A percentile compares a stretch with the other conserved stretches of the same genome.
phyloP scores from a whole-genome alignment of 306 rosid genomes.

The Castanea mollissima region DNA sequence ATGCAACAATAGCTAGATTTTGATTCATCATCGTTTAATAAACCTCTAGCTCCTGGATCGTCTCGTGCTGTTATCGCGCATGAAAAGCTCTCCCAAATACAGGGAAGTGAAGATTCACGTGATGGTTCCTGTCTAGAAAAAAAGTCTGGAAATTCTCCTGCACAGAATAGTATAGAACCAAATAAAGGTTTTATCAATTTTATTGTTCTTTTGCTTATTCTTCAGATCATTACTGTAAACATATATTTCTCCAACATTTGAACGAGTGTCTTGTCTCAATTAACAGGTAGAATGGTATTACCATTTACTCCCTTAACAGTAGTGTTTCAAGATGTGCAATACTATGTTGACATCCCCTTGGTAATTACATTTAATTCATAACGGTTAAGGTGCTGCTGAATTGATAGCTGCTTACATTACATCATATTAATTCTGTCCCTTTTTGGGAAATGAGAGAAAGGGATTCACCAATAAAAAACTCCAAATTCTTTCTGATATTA shows the following conservation, averaged over 20 bases:
- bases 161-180: conserved; percentile 3
- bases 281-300: conserved; percentile 34
- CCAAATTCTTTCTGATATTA: conserved; percentile 4
- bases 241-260: no score
- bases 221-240: no score
- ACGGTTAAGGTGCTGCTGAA: no score
- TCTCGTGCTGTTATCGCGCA: conserved; percentile 33
- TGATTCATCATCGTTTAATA: not conserved
- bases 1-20: not conserved
- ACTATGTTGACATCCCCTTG: conserved; percentile 39
- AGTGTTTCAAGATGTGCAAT: conserved; percentile 45
- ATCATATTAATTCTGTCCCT: not conserved
- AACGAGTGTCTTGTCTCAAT: not conserved
- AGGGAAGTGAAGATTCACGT: not conserved
- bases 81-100: conserved; percentile 33
- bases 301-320: conserved; percentile 43
- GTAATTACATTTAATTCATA: conserved; percentile 15
- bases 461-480: conserved; percentile 21
- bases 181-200: conserved; percentile 8
- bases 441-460: conserved; percentile 37
- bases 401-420: not conserved
- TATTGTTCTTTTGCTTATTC: no score
- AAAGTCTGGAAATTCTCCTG: not conserved
- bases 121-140: conserved; percentile 4
- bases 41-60: conserved; percentile 38